Conservation (phyloP, 2,329 filamentous ascomycete genomes). For the Fonsecaea nubica region DNA sequence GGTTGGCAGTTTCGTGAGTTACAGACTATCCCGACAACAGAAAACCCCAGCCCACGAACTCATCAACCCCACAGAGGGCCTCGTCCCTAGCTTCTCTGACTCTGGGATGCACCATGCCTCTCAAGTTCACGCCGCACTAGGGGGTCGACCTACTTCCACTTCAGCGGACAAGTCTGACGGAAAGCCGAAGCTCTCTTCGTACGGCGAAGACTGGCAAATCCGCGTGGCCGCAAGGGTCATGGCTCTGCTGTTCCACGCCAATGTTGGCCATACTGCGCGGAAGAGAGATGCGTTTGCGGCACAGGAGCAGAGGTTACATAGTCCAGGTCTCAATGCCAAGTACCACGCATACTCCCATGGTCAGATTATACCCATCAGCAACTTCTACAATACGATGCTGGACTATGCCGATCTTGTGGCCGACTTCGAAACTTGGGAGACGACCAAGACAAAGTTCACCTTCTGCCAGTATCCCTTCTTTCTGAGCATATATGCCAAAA, state of each 20-base stretch:
- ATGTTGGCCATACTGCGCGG: conserved; percentile 61
- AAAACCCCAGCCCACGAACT: conserved; percentile 60
- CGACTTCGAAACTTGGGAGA: conserved; percentile 89
- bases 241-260: conserved; percentile 81
- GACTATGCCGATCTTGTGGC: conserved; percentile 84
- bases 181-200: conserved; percentile 61
- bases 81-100: conserved; percentile 75
- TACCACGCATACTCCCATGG: conserved; percentile 60
- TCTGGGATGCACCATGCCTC: conserved; percentile 66
- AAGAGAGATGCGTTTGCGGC: conserved; percentile 46
- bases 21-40: conserved; percentile 74
- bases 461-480: conserved; percentile 95
- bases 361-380: conserved; percentile 76
- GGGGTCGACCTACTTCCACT: conserved; percentile 54
- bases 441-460: conserved; percentile 73
- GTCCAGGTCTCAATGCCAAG: conserved; percentile 49
- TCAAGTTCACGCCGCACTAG: conserved; percentile 79
- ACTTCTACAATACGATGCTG: conserved; percentile 86
- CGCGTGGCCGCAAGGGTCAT: conserved; percentile 80
- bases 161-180: conserved; percentile 61
- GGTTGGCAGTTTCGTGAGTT: conserved; percentile 78
- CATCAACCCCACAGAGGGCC: conserved; percentile 67
- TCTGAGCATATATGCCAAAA: conserved; percentile 90
- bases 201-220: conserved; percentile 88
- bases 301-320: conserved; percentile 45